Percentiles rank a stretch among this genome's conserved stretches.
Evolutionary conservation across 352 stramenopile genomes (phyloP).

Genomic region (Globisporangium polare): DNA sequence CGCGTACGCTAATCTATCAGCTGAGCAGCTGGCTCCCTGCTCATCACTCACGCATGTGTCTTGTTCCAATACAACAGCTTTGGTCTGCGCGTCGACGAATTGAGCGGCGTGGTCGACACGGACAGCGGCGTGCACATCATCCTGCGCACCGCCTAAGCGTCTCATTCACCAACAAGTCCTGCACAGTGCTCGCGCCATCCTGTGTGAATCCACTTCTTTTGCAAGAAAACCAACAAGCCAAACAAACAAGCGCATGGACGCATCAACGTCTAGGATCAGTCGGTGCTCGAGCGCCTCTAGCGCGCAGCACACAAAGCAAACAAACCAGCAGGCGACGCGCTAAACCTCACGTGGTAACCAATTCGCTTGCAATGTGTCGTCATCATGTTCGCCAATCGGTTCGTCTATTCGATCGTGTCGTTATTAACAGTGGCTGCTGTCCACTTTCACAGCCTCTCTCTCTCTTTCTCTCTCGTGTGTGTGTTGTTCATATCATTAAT

Average conservation of each 20-base stretch:
- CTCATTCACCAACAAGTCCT: background rate
- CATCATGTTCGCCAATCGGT: background rate
- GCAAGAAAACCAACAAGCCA: background rate
- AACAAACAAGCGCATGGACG: background rate
- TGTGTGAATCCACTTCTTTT: background rate
- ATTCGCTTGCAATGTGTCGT: background rate
- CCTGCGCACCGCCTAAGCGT: slow-evolving; percentile 77
- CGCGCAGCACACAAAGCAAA: background rate
- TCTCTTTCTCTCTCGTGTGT: background rate
- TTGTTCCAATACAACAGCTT: slow-evolving; percentile 48
- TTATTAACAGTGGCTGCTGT: background rate
- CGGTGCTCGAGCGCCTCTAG: background rate
- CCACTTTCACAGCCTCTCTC: background rate
- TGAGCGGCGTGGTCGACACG: slow-evolving; percentile 94
- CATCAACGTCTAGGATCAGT: background rate
- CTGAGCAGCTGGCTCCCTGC: background rate
- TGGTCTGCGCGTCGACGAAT: slow-evolving; percentile 88
- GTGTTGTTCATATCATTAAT: slow-evolving; percentile 1
- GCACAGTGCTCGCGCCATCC: background rate
- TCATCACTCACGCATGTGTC: background rate
- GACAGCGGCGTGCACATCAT: slow-evolving; percentile 98
- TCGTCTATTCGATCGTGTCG: background rate
- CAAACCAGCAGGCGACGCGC: background rate
- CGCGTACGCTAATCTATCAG: slow-evolving; percentile 29
- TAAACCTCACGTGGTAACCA: background rate